phyloP scores from a whole-genome alignment of 2,329 filamentous ascomycete genomes.

The Alternaria dauci region DNA sequence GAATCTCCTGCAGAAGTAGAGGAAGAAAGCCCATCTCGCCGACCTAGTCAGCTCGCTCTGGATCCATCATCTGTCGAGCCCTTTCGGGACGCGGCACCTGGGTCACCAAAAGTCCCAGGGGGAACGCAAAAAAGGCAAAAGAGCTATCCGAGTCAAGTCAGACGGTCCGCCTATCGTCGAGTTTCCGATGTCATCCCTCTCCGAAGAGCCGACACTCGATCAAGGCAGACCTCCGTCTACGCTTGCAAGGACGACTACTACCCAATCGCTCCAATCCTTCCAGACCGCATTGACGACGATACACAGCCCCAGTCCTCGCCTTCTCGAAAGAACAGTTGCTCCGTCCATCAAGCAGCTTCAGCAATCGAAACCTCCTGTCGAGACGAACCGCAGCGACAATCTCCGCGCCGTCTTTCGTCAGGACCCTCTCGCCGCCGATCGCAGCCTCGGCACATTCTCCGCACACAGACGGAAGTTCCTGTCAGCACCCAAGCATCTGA shows the following conservation, averaged over 20 bases:
- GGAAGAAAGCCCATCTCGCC: background rate
- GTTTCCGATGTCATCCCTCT: background rate
- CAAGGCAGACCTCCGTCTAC: background rate
- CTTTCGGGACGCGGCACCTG: conserved; percentile 35
- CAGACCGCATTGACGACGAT: conserved; percentile 16
- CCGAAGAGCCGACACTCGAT: conserved; percentile 15
- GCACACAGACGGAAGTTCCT: background rate
- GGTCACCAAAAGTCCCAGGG: conserved; percentile 34
- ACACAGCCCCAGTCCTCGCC: conserved; percentile 10
- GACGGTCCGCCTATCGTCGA: conserved; percentile 10
- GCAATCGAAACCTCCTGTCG: conserved; percentile 9
- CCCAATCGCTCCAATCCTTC: conserved; percentile 21
- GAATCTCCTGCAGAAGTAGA: conserved; percentile 1
- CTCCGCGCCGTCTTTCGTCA: background rate
- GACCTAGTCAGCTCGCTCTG: conserved; percentile 12
- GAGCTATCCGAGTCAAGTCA: conserved; percentile 21
- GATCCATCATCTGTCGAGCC: conserved; percentile 17
- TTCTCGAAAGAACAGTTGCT: conserved; percentile 4
- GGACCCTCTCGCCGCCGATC: background rate
- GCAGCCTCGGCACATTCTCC: background rate
- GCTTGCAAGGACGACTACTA: conserved; percentile 25
- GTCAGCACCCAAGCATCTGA: background rate
- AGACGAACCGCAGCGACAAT: background rate
- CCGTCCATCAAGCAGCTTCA: conserved; percentile 20
- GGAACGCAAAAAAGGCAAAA: conserved; percentile 42